These are phyloP conservation scores for Globisporangium parvum DNA, from an alignment of 352 stramenopile genomes.

Conservation along the genomic window DNA sequence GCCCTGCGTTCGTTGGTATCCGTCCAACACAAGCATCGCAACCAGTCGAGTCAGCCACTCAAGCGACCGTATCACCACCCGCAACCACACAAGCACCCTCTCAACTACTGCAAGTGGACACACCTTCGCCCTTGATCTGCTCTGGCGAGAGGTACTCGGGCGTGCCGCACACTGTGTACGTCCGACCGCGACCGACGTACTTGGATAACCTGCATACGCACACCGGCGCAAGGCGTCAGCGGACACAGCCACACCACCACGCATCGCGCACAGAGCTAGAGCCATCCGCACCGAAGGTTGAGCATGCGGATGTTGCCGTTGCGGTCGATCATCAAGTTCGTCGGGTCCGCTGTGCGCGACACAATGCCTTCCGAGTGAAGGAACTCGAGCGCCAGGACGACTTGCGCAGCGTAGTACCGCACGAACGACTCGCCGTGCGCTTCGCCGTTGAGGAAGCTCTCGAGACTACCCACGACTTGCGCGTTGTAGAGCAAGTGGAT, in stretches of 20 bases:
- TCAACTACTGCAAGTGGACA: background rate
- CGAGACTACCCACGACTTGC: constrained; percentile 76
- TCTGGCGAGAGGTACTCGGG: constrained; percentile 82
- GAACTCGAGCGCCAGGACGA: constrained; percentile 77
- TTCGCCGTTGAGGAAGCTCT: constrained; percentile 68
- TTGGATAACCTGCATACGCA: constrained; percentile 56
- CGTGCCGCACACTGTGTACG: constrained; percentile 83
- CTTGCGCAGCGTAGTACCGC: constrained; percentile 81
- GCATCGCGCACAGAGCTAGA: background rate
- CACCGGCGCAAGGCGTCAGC: background rate
- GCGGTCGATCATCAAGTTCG: constrained; percentile 74
- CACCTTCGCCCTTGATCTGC: constrained; percentile 84
- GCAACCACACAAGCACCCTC: background rate
- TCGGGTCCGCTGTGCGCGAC: constrained; percentile 69
- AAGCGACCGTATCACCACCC: too few relatives aligned
- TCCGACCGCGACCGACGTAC: constrained; percentile 77
- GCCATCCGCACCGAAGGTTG: constrained; percentile 51
- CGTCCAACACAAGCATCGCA: background rate
- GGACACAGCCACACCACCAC: background rate
- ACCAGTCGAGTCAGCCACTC: background rate
- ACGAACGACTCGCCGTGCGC: constrained; percentile 72
- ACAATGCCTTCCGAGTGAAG: constrained; percentile 81
- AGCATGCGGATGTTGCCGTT: constrained; percentile 81
- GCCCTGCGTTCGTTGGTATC: constrained; percentile 26
- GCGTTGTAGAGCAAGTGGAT: constrained; percentile 81